Evolutionary conservation across 2,329 filamentous ascomycete species (phyloP).

Genomic region (Lecanosticta acicola): DNA sequence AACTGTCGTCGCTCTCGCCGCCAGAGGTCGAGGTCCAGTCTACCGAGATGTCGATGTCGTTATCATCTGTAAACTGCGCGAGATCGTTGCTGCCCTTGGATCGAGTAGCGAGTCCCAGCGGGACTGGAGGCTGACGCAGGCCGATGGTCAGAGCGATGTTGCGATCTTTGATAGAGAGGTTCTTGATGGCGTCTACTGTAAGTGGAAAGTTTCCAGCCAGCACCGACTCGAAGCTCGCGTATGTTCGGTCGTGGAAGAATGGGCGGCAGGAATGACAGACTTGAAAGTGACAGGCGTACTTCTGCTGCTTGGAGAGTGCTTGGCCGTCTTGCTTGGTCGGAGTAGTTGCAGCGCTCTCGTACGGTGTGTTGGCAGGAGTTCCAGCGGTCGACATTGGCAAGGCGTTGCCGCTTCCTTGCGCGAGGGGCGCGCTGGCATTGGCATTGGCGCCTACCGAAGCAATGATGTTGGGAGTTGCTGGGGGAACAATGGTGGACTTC

Average conservation of each 20-base stretch:
- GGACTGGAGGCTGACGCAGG: constrained; percentile 17
- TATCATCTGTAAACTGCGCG: constrained; percentile 13
- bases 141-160: constrained; percentile 34
- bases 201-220: constrained; percentile 34
- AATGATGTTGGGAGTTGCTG: constrained; percentile 20
- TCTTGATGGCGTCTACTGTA: constrained; percentile 27
- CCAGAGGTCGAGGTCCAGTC: constrained; percentile 26
- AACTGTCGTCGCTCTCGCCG: constrained; percentile 20
- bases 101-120: constrained; percentile 1
- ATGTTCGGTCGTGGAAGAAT: constrained; percentile 44
- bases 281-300: constrained; percentile 37
- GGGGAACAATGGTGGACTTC: background rate
- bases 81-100: constrained; percentile 24
- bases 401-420: background rate
- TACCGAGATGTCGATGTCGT: constrained; percentile 20
- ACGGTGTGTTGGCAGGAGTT: constrained; percentile 5
- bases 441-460: constrained; percentile 20
- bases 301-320: background rate
- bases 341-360: constrained; percentile 7
- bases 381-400: constrained; percentile 7
- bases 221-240: constrained; percentile 41
- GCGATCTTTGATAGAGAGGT: constrained; percentile 35
- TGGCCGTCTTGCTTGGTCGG: constrained; percentile 12
- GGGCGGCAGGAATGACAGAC: constrained; percentile 49
- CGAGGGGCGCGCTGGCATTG: constrained; percentile 17